These are phyloP conservation scores for Bipolaris gigantea DNA, from an alignment of 2,329 filamentous ascomycete genomes.

Conservation along the genomic window DNA sequence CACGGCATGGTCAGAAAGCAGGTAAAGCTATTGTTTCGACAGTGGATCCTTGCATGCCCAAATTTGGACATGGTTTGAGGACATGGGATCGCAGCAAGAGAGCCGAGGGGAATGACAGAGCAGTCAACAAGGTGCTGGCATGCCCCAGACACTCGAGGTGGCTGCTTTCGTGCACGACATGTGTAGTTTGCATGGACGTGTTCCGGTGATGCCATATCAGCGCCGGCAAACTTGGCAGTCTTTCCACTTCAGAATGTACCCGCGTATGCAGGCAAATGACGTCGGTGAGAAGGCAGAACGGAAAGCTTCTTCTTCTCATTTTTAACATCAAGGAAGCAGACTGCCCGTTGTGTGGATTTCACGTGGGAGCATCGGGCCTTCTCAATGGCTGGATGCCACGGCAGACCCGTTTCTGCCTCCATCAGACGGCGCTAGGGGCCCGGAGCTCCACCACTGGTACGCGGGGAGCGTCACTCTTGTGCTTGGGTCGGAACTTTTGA, in stretches of 20 bases:
- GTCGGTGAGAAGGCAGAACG: background rate
- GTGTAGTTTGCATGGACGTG: background rate
- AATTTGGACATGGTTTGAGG: background rate
- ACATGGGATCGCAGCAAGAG: background rate
- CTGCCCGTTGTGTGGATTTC: constrained; percentile 6
- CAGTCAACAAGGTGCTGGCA: background rate
- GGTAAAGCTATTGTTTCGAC: background rate
- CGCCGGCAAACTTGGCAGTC: background rate
- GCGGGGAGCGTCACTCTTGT: constrained; percentile 14
- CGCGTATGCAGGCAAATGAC: background rate
- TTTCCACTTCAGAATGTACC: background rate
- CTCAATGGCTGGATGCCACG: constrained; percentile 22
- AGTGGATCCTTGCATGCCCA: background rate
- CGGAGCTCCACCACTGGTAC: constrained; percentile 17
- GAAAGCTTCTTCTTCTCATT: constrained; percentile 10
- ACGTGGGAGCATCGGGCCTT: constrained; percentile 20
- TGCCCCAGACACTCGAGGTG: background rate
- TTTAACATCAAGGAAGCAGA: constrained; percentile 9
- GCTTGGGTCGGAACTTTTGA: constrained; percentile 4
- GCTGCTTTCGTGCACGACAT: background rate
- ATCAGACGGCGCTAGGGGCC: constrained; percentile 8
- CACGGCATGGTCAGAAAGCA: background rate
- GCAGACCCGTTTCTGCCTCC: constrained; percentile 13
- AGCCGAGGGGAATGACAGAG: background rate
- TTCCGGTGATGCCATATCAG: background rate